These are phyloP conservation scores for Leccinum uliginosum DNA, from an alignment of 768 basidiomycete species.

Conservation along the genomic window DNA sequence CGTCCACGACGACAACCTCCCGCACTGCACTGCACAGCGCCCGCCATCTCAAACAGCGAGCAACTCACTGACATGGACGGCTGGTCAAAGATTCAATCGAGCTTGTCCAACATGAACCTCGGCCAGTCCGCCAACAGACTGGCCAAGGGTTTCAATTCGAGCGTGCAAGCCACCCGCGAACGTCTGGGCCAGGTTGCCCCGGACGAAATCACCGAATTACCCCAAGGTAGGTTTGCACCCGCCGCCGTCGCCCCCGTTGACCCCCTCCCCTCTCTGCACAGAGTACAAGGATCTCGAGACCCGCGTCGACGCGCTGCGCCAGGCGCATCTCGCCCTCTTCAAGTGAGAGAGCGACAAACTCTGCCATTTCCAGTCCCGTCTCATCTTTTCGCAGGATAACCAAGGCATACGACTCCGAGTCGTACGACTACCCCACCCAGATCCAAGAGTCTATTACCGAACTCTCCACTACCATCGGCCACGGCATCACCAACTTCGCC, in stretches of 20 bases:
- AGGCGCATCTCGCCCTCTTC: slow-evolving; percentile 70
- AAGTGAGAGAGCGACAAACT: slow-evolving; percentile 46
- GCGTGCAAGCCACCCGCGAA: slow-evolving; percentile 84
- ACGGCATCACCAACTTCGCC: slow-evolving; percentile 78
- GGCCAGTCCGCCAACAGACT: slow-evolving; percentile 72
- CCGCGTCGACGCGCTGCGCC: slow-evolving; percentile 86
- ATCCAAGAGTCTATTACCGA: slow-evolving; percentile 80
- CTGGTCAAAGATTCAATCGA: slow-evolving; percentile 68
- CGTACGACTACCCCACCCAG: slow-evolving; percentile 87
- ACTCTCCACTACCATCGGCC: slow-evolving; percentile 63
- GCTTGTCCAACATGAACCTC: slow-evolving; percentile 62
- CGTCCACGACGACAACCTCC: slow-evolving; percentile 4
- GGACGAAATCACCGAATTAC: slow-evolving; percentile 93
- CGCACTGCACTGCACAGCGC: neutral
- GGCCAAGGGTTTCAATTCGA: slow-evolving; percentile 74
- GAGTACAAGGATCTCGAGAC: slow-evolving; percentile 97
- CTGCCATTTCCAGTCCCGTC: neutral
- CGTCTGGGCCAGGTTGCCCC: slow-evolving; percentile 85
- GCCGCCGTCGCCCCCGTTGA: neutral
- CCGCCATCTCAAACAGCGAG: neutral
- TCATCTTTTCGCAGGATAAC: slow-evolving; percentile 54
- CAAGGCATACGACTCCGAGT: slow-evolving; percentile 83
- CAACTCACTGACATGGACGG: slow-evolving; percentile 30
- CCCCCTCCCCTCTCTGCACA: slow-evolving; percentile 26
- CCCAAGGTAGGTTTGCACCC: slow-evolving; percentile 55